These are phyloP conservation scores for Fusarium camptoceras DNA, from an alignment of 2,329 filamentous ascomycete species.

Conservation along the genomic window DNA sequence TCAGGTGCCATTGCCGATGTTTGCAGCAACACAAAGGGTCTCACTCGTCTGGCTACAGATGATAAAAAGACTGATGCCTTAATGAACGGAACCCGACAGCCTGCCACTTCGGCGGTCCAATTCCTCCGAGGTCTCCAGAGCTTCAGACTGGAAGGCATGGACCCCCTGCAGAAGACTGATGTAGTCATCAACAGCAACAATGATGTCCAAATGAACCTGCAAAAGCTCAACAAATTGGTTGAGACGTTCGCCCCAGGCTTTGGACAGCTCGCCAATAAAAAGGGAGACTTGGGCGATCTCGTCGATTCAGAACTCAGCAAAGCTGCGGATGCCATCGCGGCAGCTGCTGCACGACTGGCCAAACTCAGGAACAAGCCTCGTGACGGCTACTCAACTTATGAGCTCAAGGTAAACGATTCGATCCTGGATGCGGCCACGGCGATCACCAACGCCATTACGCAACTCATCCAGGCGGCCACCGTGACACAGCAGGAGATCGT, in stretches of 20 bases:
- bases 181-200: conserved; percentile 98
- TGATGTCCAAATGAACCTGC: conserved; percentile 93
- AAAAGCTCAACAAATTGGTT: conserved; percentile 92
- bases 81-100: conserved; percentile 82
- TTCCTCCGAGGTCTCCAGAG: conserved; percentile 97
- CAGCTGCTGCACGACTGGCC: conserved; percentile 86
- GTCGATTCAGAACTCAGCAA: conserved; percentile 93
- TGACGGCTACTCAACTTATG: conserved; percentile 94
- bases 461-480: conserved; percentile 94
- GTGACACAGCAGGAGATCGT: conserved; percentile 97
- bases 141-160: conserved; percentile 91
- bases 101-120: conserved; percentile 87
- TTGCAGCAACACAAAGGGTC: conserved; percentile 94
- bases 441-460: conserved; percentile 92
- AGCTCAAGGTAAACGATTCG: conserved; percentile 93
- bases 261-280: conserved; percentile 79
- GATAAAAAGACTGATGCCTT: conserved; percentile 94
- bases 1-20: conserved; percentile 92
- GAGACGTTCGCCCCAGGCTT: conserved; percentile 92
- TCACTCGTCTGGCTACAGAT: conserved; percentile 91
- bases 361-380: conserved; percentile 97
- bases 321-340: conserved; percentile 94
- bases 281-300: conserved; percentile 90
- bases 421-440: conserved; percentile 94
- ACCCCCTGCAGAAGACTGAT: conserved; percentile 92